Conservation (phyloP, 2,329 filamentous ascomycete species). For the Coniella lustricola region DNA sequence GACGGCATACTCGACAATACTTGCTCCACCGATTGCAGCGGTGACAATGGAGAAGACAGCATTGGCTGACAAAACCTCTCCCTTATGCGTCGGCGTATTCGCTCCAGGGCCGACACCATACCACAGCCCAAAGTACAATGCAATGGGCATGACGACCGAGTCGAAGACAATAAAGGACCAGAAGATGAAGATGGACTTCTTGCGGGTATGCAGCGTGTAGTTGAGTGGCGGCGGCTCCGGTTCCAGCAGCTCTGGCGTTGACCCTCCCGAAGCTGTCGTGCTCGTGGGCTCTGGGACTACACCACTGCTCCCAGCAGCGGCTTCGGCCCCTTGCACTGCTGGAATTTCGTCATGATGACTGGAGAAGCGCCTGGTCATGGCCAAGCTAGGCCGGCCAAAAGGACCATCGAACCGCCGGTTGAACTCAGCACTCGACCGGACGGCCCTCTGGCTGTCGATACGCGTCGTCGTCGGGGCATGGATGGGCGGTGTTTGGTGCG, state of each 20-base stretch:
- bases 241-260: constrained; percentile 11
- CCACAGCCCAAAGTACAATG: constrained; percentile 44
- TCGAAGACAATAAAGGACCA: constrained; percentile 41
- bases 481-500: constrained; percentile 7
- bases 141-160: constrained; percentile 41
- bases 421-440: constrained; percentile 20
- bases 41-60: constrained; percentile 47
- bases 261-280: constrained; percentile 1
- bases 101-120: constrained; percentile 29
- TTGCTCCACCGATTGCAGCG: constrained; percentile 42
- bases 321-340: neutral
- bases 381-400: constrained; percentile 21
- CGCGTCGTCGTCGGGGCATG: constrained; percentile 7
- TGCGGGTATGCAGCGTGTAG: constrained; percentile 30
- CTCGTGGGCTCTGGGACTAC: neutral
- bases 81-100: constrained; percentile 30
- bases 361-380: constrained; percentile 18
- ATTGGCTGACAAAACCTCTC: constrained; percentile 19
- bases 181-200: constrained; percentile 39
- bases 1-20: constrained; percentile 46
- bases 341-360: constrained; percentile 4
- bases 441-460: constrained; percentile 6
- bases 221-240: constrained; percentile 23
- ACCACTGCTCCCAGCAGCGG: neutral
- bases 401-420: constrained; percentile 22